Conservation (phyloP, 306 rosid species). For the Begonia peltatifolia region DNA sequence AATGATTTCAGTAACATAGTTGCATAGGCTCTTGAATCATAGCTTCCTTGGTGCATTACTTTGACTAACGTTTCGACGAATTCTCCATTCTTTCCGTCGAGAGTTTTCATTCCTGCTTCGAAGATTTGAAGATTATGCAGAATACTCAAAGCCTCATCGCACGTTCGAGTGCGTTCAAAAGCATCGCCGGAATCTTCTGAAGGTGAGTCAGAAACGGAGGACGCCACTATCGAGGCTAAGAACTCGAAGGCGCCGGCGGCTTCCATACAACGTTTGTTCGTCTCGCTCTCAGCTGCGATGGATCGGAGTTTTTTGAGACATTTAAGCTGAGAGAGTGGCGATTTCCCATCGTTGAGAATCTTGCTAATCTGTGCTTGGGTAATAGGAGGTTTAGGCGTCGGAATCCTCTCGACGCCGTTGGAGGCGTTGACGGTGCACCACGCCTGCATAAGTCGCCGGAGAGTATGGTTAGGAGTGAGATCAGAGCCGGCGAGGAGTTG, state of each 20-base stretch:
- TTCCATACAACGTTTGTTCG: slow-evolving; percentile 46
- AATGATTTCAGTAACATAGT: slow-evolving; percentile 35
- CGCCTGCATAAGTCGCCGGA: slow-evolving; percentile 59
- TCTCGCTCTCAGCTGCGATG: slow-evolving; percentile 39
- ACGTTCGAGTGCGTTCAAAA: slow-evolving; percentile 7
- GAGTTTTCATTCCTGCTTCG: slow-evolving; percentile 21
- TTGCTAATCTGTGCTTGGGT: slow-evolving; percentile 26
- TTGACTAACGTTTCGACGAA: slow-evolving; percentile 24
- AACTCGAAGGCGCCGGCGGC: slow-evolving; percentile 42
- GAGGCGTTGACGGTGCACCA: slow-evolving; percentile 79
- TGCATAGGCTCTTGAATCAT: slow-evolving; percentile 54
- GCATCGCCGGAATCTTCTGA: not conserved
- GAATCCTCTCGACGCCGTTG: slow-evolving; percentile 47
- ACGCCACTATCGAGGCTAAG: slow-evolving; percentile 26
- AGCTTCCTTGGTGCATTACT: slow-evolving; percentile 31
- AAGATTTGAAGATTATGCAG: slow-evolving; percentile 32
- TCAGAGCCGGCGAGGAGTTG: slow-evolving; percentile 26
- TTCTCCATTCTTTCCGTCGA: slow-evolving; percentile 16
- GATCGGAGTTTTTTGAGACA: slow-evolving; percentile 30
- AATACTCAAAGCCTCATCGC: slow-evolving; percentile 43
- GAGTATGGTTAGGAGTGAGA: slow-evolving; percentile 69
- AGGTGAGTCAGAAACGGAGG: slow-evolving; percentile 3
- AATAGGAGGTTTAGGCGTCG: slow-evolving; percentile 61
- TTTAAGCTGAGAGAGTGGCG: slow-evolving; percentile 20
- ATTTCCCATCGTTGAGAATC: slow-evolving; percentile 31